phyloP scores from a whole-genome alignment of 2,329 filamentous ascomycete species.

The Xylariaceae sp. region DNA sequence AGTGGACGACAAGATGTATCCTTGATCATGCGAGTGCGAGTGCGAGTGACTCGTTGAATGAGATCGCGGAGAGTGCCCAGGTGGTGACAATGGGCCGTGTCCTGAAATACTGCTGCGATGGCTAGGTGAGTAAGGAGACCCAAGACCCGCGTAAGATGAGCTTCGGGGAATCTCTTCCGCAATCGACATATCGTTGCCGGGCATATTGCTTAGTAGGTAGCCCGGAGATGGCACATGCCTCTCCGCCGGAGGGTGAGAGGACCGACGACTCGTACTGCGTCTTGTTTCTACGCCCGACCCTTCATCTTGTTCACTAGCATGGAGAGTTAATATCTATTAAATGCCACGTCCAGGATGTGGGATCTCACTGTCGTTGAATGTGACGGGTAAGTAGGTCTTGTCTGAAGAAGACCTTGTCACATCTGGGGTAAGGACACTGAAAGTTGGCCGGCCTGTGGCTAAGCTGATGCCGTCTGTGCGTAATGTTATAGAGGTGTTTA shows the following conservation, averaged over 20 bases:
- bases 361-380: slow-evolving; percentile 45
- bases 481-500: slow-evolving; percentile 24
- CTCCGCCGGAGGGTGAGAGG: slow-evolving; percentile 25
- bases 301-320: slow-evolving; percentile 42
- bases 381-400: slow-evolving; percentile 57
- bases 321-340: slow-evolving; percentile 10
- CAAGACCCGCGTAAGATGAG: slow-evolving; percentile 20
- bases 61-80: slow-evolving; percentile 9
- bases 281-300: slow-evolving; percentile 31
- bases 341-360: background rate
- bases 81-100: slow-evolving; percentile 28
- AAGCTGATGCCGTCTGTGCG: slow-evolving; percentile 52
- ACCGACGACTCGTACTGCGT: slow-evolving; percentile 27
- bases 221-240: slow-evolving; percentile 16
- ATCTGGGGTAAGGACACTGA: slow-evolving; percentile 48
- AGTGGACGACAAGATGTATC: slow-evolving; percentile 23
- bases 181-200: slow-evolving; percentile 15
- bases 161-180: slow-evolving; percentile 24
- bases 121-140: slow-evolving; percentile 20
- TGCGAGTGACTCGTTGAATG: slow-evolving; percentile 7
- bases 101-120: slow-evolving; percentile 22
- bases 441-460: slow-evolving; percentile 52
- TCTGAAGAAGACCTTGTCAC: slow-evolving; percentile 53
- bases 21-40: slow-evolving; percentile 6
- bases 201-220: slow-evolving; percentile 16